These are phyloP conservation scores for Septoria linicola DNA, from an alignment of 2,329 filamentous ascomycete species.

Conservation along the genomic window DNA sequence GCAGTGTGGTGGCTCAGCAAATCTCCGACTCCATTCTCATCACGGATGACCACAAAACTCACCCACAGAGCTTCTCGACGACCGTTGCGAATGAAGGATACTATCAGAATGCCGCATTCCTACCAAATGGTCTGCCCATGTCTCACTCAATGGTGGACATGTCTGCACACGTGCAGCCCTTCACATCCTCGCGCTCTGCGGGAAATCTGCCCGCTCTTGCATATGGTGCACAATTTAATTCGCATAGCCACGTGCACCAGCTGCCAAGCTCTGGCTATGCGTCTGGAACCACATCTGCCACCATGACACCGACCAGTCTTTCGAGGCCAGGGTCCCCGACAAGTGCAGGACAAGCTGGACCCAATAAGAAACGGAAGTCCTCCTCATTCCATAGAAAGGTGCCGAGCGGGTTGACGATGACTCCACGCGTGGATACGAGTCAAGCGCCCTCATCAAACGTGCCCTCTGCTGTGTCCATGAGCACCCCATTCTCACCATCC, in stretches of 20 bases:
- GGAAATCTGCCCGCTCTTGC: conserved; percentile 62
- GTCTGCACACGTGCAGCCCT: conserved; percentile 44
- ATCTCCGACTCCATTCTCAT: conserved; percentile 92
- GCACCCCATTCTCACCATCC: conserved; percentile 43
- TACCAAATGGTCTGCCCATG: conserved; percentile 36
- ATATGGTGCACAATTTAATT: conserved; percentile 36
- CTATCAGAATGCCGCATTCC: conserved; percentile 29
- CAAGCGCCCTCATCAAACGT: conserved; percentile 33
- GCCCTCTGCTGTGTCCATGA: conserved; percentile 33
- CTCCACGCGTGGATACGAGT: conserved; percentile 64
- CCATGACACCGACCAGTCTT: conserved; percentile 59
- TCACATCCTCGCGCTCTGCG: conserved; percentile 60
- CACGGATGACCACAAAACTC: conserved; percentile 95
- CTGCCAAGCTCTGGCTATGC: conserved; percentile 33
- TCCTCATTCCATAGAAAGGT: conserved; percentile 56
- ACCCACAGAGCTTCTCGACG: conserved; percentile 42
- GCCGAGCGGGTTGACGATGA: conserved; percentile 76
- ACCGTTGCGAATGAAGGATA: conserved; percentile 32
- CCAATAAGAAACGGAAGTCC: conserved; percentile 77
- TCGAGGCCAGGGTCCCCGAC: conserved; percentile 73
- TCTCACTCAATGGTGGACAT: conserved; percentile 43
- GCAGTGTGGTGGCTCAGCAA: conserved; percentile 75
- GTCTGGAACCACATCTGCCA: conserved; percentile 45
- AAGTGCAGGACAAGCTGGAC: conserved; percentile 57
- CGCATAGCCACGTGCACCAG: conserved; percentile 39